Conservation (phyloP, 345 rosid species). For the Populus nigra region DNA sequence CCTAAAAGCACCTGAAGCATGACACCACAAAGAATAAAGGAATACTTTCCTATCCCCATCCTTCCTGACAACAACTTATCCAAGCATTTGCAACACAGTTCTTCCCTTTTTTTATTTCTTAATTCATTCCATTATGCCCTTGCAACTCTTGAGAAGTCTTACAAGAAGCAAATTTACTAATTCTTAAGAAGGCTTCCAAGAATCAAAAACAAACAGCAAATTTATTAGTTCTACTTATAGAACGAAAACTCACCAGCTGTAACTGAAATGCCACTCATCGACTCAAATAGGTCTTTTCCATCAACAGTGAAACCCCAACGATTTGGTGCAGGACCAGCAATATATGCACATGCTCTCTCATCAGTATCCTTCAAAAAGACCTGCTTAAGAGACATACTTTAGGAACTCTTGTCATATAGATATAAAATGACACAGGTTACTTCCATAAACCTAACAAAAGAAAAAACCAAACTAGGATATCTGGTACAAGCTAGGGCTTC, state of each 20-base stretch:
- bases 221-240: background rate
- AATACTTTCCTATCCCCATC: background rate
- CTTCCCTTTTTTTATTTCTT: background rate
- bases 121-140: background rate
- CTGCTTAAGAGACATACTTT: slow-evolving; percentile 39
- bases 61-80: background rate
- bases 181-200: background rate
- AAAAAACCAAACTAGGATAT: background rate
- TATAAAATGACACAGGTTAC: background rate
- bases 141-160: background rate
- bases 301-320: slow-evolving; percentile 96
- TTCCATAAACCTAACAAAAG: background rate
- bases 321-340: slow-evolving; percentile 99
- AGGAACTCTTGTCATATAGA: slow-evolving; percentile 7
- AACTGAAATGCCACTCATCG: slow-evolving; percentile 43
- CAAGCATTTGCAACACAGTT: background rate
- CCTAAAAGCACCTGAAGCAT: background rate
- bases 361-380: slow-evolving; percentile 96
- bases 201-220: background rate
- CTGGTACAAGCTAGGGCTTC: background rate
- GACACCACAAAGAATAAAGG: background rate
- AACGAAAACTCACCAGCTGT: slow-evolving; percentile 50
- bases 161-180: background rate
- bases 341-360: slow-evolving; percentile 99
- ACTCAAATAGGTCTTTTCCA: slow-evolving; percentile 72